Percentiles rank a stretch among this genome's conserved stretches.
Conservation (phyloP, 1,284 basidiomycete genomes). For the Neonothopanus nambi region DNA sequence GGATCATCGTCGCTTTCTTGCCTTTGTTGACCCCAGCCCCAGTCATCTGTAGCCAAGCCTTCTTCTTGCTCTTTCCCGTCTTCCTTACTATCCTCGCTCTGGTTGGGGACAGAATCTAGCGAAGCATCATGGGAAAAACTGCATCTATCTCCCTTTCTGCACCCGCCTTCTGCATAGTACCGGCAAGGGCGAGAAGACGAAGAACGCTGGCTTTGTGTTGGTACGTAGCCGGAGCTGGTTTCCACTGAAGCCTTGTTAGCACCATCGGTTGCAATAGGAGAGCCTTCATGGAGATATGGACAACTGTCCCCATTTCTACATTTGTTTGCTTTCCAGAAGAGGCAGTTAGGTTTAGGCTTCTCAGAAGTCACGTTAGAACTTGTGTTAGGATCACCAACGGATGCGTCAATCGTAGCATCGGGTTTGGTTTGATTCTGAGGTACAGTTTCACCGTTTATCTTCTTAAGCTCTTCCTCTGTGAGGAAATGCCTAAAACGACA, state of each 20-base stretch:
- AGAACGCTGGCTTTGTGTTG: not conserved
- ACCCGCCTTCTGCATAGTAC: conserved; percentile 15
- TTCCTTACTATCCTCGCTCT: not conserved
- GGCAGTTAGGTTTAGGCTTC: not conserved
- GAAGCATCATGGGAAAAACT: conserved; percentile 22
- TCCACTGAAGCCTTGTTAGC: not conserved
- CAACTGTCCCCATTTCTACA: conserved; percentile 8
- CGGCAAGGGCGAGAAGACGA: not conserved
- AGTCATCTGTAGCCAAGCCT: not conserved
- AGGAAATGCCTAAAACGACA: conserved; percentile 11
- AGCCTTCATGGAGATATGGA: not conserved
- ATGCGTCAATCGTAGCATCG: not conserved
- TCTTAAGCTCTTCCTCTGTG: conserved; percentile 3
- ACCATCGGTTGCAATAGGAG: not conserved
- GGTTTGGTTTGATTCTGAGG: not conserved
- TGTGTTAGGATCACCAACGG: not conserved
- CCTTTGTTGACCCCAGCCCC: not conserved
- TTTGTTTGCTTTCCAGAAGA: conserved; percentile 1
- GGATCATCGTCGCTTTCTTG: not conserved
- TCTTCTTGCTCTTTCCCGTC: not conserved
- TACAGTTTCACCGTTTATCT: not conserved
- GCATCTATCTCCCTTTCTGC: conserved; percentile 24
- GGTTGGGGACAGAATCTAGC: no score
- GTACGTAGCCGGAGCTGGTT: not conserved
- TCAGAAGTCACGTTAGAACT: not conserved